phyloP scores from a whole-genome alignment of 2,329 filamentous ascomycete genomes.

The Fusarium musae region DNA sequence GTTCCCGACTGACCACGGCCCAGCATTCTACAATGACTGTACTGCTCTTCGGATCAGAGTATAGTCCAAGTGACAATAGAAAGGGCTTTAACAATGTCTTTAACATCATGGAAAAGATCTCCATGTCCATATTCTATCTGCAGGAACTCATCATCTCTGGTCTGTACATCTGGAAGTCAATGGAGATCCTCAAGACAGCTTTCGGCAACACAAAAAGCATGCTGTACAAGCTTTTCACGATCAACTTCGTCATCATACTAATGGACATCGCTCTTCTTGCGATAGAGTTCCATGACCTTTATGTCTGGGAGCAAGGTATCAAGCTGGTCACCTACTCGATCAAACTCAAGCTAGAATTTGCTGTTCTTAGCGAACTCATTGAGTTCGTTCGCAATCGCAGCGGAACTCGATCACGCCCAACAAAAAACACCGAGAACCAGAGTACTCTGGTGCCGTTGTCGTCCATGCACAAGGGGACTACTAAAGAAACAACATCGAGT shows the following conservation, averaged over 20 bases:
- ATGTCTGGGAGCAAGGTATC: slow-evolving; percentile 49
- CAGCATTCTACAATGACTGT: slow-evolving; percentile 64
- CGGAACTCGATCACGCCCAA: neutral
- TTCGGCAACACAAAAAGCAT: slow-evolving; percentile 22
- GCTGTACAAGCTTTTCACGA: slow-evolving; percentile 39
- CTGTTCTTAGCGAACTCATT: slow-evolving; percentile 50
- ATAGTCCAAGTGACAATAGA: slow-evolving; percentile 1
- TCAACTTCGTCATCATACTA: slow-evolving; percentile 56
- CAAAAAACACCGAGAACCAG: neutral
- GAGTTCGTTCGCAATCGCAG: slow-evolving; percentile 46
- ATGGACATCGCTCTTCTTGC: slow-evolving; percentile 54
- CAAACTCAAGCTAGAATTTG: slow-evolving; percentile 53
- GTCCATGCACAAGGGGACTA: neutral
- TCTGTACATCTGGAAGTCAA: slow-evolving; percentile 26
- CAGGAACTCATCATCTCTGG: slow-evolving; percentile 23
- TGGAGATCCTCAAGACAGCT: slow-evolving; percentile 23
- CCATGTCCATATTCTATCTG: slow-evolving; percentile 10
- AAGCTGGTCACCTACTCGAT: slow-evolving; percentile 51
- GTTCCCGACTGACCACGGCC: neutral
- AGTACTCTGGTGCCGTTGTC: slow-evolving; percentile 15
- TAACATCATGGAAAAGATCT: slow-evolving; percentile 45
- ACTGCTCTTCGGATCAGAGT: slow-evolving; percentile 11
- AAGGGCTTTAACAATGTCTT: slow-evolving; percentile 31
- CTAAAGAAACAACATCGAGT: neutral
- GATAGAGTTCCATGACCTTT: slow-evolving; percentile 48